These are phyloP conservation scores for Leccinum broughii DNA, from an alignment of 768 basidiomycete genomes.

Conservation along the genomic window DNA sequence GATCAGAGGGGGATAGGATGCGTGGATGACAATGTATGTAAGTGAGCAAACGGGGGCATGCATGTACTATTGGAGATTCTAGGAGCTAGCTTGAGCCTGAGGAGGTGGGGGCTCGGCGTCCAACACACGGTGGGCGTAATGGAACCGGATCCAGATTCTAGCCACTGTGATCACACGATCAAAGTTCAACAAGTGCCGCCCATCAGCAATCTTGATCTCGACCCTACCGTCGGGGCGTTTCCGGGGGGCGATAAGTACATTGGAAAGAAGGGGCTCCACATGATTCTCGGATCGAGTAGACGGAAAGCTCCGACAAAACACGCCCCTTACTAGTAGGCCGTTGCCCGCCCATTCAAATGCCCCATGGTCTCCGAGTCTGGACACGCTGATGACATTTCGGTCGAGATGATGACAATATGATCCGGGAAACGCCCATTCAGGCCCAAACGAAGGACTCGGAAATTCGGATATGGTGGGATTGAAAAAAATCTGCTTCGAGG, in stretches of 20 bases:
- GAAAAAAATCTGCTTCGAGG: too few relatives aligned
- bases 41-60: too few relatives aligned
- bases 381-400: conserved; percentile 78
- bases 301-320: conserved; percentile 66
- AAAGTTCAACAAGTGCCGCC: conserved; percentile 46
- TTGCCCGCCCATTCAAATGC: conserved; percentile 70
- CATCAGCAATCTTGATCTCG: conserved; percentile 47
- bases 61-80: too few relatives aligned
- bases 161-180: conserved; percentile 71
- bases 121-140: conserved; percentile 71
- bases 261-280: conserved; percentile 48
- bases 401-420: conserved; percentile 49
- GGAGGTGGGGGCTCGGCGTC: conserved; percentile 35
- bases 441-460: conserved; percentile 52
- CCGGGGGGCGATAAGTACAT: conserved; percentile 61
- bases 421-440: conserved; percentile 43
- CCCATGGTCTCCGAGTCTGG: conserved; percentile 35
- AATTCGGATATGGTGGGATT: too few relatives aligned
- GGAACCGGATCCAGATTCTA: conserved; percentile 43
- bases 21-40: background rate
- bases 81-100: too few relatives aligned
- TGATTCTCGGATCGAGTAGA: conserved; percentile 57
- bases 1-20: background rate
- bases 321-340: conserved; percentile 46
- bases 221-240: conserved; percentile 33